Evolutionary conservation across 164 flowering plant species (phyloP).

Genomic region (Umbilicus rupestris): DNA sequence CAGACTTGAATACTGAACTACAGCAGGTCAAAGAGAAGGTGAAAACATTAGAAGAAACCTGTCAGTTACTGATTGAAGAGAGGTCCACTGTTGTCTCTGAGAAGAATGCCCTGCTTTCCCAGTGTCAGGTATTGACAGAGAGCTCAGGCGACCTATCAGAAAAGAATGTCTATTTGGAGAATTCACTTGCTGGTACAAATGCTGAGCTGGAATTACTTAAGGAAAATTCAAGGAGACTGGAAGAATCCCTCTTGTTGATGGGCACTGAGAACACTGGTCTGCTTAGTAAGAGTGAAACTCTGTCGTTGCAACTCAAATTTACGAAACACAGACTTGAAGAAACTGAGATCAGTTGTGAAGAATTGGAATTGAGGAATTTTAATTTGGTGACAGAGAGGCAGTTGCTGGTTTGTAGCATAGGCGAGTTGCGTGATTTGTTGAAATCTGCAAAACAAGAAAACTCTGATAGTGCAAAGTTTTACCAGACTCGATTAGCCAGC

Average conservation of each 20-base stretch:
- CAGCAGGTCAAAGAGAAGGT: constrained; percentile 7
- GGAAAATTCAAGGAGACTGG: constrained; percentile 8
- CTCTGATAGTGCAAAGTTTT: neutral
- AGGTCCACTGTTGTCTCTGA: constrained; percentile 3
- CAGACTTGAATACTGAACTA: constrained; percentile 5
- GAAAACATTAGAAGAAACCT: constrained; percentile 4
- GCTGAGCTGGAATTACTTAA: neutral
- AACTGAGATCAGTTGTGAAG: constrained; percentile 1
- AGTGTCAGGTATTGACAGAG: constrained; percentile 2
- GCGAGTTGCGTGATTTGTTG: neutral
- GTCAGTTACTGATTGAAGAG: constrained; percentile 1
- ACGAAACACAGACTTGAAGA: constrained; percentile 2
- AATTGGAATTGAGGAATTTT: neutral
- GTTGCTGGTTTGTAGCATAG: neutral
- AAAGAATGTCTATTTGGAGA: constrained; percentile 1
- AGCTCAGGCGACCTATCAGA: neutral
- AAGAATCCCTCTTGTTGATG: neutral
- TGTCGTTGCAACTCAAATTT: neutral
- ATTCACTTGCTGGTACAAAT: constrained; percentile 5
- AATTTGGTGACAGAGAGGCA: constrained; percentile 4
- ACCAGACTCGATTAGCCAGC: constrained; percentile 18
- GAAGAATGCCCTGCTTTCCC: constrained; percentile 3
- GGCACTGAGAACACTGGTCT: constrained; percentile 2
- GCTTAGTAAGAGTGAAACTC: neutral
- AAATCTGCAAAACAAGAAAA: neutral